Percentiles rank a stretch among this genome's conserved stretches.
phyloP scores from a whole-genome alignment of 2,329 filamentous ascomycete species.

The Paraphoma sp. region DNA sequence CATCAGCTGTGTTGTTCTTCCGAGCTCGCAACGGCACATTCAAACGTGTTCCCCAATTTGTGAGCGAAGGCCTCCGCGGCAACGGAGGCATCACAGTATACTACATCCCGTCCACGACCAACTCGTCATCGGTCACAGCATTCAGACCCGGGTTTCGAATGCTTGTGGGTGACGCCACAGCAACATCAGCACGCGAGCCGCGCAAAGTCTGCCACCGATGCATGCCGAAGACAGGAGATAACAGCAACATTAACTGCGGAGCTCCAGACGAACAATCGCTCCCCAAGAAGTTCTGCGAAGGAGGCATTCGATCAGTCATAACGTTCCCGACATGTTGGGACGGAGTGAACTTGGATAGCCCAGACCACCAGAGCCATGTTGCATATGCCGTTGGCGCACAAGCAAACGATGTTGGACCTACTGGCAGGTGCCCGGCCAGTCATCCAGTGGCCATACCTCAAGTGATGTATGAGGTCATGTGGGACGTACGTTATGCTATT shows the following conservation, averaged over 20 bases:
- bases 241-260: slow-evolving; percentile 30
- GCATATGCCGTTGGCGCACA: slow-evolving; percentile 51
- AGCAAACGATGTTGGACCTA: slow-evolving; percentile 32
- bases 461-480: slow-evolving; percentile 41
- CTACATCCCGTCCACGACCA: slow-evolving; percentile 27
- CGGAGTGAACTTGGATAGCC: slow-evolving; percentile 63
- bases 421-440: slow-evolving; percentile 29
- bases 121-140: slow-evolving; percentile 55
- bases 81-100: slow-evolving; percentile 37
- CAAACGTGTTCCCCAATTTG: slow-evolving; percentile 32
- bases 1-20: slow-evolving; percentile 30
- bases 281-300: slow-evolving; percentile 52
- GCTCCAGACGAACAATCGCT: slow-evolving; percentile 25
- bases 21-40: slow-evolving; percentile 35
- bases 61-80: slow-evolving; percentile 21
- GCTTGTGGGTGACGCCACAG: slow-evolving; percentile 49
- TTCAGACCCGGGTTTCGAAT: slow-evolving; percentile 66
- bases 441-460: slow-evolving; percentile 38
- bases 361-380: slow-evolving; percentile 69
- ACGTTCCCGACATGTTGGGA: slow-evolving; percentile 79
- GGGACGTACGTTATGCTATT: slow-evolving; percentile 22
- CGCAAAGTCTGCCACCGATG: slow-evolving; percentile 36
- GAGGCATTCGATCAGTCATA: slow-evolving; percentile 68
- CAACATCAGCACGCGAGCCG: slow-evolving; percentile 16
- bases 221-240: slow-evolving; percentile 28